phyloP scores from a whole-genome alignment of 164 flowering plant genomes.

The Warburgia ugandensis region DNA sequence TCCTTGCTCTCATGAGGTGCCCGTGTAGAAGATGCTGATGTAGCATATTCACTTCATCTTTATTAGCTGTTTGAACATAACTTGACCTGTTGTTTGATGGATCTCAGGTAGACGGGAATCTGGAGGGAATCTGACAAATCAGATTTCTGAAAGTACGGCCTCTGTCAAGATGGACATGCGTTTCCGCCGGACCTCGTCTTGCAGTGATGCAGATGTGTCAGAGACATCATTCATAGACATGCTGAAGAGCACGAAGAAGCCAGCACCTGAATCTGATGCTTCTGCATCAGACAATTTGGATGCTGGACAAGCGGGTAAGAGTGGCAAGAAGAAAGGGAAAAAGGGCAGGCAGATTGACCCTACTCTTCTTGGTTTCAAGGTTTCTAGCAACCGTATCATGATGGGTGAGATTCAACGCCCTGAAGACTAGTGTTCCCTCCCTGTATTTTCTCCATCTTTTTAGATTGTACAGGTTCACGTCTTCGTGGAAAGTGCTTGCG shows the following conservation, averaged over 20 bases:
- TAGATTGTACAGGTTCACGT: no score
- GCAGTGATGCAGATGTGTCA: constrained; percentile 49
- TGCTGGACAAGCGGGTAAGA: constrained; percentile 27
- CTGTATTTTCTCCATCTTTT: background rate
- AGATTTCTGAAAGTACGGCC: constrained; percentile 14
- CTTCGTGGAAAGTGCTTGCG: no score
- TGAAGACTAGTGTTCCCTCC: constrained; percentile 60
- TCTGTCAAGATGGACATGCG: constrained; percentile 43
- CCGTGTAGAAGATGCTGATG: no score
- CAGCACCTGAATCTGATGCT: constrained; percentile 21
- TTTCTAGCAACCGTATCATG: constrained; percentile 69
- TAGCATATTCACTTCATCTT: no score
- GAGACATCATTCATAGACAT: constrained; percentile 75
- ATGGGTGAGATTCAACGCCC: constrained; percentile 79
- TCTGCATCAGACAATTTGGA: constrained; percentile 31
- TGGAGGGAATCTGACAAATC: constrained; percentile 15
- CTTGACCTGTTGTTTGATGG: background rate
- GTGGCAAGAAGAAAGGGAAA: constrained; percentile 75
- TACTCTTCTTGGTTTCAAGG: constrained; percentile 75
- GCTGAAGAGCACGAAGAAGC: constrained; percentile 53
- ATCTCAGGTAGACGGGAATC: constrained; percentile 6
- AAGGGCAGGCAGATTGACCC: constrained; percentile 84
- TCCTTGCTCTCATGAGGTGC: no score
- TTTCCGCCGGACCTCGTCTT: constrained; percentile 37
- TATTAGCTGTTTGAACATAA: no score